Conservation (phyloP, 768 basidiomycete genomes). For the Suillus americanus region DNA sequence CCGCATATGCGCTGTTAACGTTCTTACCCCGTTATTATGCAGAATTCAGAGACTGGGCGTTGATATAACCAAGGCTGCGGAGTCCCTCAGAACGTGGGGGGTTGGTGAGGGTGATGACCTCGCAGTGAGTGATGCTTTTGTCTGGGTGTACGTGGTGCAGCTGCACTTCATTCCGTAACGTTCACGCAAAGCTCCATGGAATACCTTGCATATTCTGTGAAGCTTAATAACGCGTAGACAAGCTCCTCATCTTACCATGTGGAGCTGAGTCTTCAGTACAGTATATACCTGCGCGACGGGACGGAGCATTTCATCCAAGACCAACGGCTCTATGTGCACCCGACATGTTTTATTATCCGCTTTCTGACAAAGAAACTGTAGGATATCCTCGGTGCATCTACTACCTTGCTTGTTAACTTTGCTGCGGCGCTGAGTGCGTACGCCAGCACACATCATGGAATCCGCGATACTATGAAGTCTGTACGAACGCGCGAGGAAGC, state of each 20-base stretch:
- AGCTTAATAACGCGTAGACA: not conserved
- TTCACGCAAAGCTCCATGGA: not conserved
- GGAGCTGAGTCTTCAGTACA: too few species aligned
- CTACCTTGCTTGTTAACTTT: constrained; percentile 65
- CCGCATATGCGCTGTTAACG: not conserved
- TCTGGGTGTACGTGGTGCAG: constrained; percentile 2
- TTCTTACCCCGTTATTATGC: not conserved
- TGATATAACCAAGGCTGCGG: constrained; percentile 69
- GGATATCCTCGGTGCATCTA: constrained; percentile 76
- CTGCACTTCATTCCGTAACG: not conserved
- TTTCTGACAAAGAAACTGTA: constrained; percentile 26
- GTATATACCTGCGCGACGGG: not conserved
- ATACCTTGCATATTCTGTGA: not conserved
- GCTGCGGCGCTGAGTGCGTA: constrained; percentile 66
- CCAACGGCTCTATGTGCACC: not conserved
- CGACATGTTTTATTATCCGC: not conserved
- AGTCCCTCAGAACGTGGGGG: constrained; percentile 73
- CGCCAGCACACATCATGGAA: constrained; percentile 64
- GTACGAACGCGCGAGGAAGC: constrained; percentile 84
- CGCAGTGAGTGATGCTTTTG: constrained; percentile 46
- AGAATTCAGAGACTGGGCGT: constrained; percentile 66
- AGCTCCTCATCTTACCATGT: not conserved
- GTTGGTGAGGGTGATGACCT: constrained; percentile 82
- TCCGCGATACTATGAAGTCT: constrained; percentile 69
- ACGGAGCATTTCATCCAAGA: constrained; percentile 3